Percentiles rank a stretch among this genome's conserved stretches.
Conservation (phyloP, 495 filamentous ascomycete species). For the Penicillium coprophilum region DNA sequence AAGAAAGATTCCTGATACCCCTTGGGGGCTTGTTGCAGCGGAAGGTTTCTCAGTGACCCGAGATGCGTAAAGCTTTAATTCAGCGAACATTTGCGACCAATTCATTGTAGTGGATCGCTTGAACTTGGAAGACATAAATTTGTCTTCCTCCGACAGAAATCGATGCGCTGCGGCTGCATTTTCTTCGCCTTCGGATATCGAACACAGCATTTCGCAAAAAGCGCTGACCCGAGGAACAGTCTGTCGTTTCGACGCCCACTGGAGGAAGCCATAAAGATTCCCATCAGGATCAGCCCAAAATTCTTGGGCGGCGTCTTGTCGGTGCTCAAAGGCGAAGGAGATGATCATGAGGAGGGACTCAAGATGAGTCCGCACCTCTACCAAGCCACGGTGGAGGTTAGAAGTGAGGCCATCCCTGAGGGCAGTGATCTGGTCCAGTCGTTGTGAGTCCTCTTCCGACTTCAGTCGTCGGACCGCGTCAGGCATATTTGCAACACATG, state of each 20-base stretch:
- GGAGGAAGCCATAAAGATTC: constrained; percentile 88
- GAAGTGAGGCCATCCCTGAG: constrained; percentile 49
- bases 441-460: constrained; percentile 84
- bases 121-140: constrained; percentile 69
- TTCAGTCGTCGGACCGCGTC: constrained; percentile 85
- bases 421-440: constrained; percentile 62
- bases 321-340: constrained; percentile 82
- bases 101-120: constrained; percentile 77
- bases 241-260: constrained; percentile 90
- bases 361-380: constrained; percentile 67
- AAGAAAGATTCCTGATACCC: constrained; percentile 58
- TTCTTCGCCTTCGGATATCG: constrained; percentile 75
- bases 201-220: constrained; percentile 91
- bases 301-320: constrained; percentile 74
- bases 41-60: constrained; percentile 65
- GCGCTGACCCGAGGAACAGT: constrained; percentile 91
- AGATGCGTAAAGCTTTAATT: constrained; percentile 71
- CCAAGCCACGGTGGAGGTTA: constrained; percentile 45
- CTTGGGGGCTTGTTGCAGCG: constrained; percentile 44
- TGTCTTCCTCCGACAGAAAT: constrained; percentile 85
- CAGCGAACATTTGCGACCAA: constrained; percentile 90
- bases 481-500: constrained; percentile 91
- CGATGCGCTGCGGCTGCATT: constrained; percentile 78
- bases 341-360: constrained; percentile 92
- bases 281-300: constrained; percentile 90